Percentiles rank a stretch among this genome's conserved stretches.
Conservation (phyloP, 306 rosid genomes). For the Quercus bicolor region DNA sequence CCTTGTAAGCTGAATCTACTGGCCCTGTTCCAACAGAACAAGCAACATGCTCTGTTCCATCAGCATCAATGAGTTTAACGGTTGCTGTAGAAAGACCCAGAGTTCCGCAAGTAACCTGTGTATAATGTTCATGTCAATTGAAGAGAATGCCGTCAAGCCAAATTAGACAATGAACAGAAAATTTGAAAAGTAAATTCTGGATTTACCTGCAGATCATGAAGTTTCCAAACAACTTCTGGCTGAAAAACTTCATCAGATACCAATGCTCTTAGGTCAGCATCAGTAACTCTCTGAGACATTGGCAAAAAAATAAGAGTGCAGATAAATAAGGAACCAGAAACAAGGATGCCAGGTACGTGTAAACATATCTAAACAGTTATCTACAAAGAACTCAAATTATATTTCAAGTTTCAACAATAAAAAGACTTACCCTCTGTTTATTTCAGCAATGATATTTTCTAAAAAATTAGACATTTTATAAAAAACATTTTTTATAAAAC, state of each 20-base stretch:
- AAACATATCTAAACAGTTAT: not conserved
- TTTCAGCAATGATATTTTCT: too few relatives aligned
- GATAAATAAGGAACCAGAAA: not conserved
- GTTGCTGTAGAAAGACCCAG: constrained; percentile 92
- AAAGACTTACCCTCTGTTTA: not conserved
- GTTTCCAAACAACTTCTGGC: constrained; percentile 84
- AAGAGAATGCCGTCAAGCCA: not conserved
- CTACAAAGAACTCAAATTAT: not conserved
- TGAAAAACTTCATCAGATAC: constrained; percentile 95
- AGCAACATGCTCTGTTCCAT: constrained; percentile 60
- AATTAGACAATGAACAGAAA: constrained; percentile 5
- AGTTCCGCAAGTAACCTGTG: constrained; percentile 94
- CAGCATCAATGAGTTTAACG: constrained; percentile 56
- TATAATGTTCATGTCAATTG: constrained; percentile 27
- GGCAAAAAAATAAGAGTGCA: not conserved
- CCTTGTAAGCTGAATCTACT: constrained; percentile 68
- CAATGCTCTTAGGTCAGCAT: constrained; percentile 91
- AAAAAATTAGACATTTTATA: too few relatives aligned
- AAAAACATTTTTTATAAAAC: too few relatives aligned
- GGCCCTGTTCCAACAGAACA: constrained; percentile 96
- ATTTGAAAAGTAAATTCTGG: constrained; percentile 18
- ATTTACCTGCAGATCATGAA: constrained; percentile 79
- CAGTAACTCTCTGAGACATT: constrained; percentile 66
- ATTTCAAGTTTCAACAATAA: not conserved
- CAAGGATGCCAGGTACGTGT: not conserved